Percentiles rank a stretch among this genome's conserved stretches.
Evolutionary conservation across 768 basidiomycete genomes (phyloP).

Genomic region (Boletus sp.): DNA sequence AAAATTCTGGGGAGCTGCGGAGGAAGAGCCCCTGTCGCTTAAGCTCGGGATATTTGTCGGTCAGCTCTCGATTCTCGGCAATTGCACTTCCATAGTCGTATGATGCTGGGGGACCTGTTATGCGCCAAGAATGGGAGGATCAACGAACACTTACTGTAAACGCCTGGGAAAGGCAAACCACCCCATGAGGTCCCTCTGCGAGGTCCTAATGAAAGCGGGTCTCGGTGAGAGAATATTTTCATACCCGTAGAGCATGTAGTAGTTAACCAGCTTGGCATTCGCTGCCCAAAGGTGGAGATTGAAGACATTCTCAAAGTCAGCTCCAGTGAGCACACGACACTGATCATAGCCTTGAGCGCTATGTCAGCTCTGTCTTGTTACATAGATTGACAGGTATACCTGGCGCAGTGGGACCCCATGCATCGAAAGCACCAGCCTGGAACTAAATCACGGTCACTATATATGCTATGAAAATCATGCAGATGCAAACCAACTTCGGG

Average conservation of each 20-base stretch:
- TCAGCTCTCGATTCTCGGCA: constrained; percentile 63
- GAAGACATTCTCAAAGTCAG: constrained; percentile 78
- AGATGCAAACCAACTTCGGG: constrained; percentile 50
- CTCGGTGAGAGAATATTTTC: constrained; percentile 4
- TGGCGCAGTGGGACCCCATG: constrained; percentile 76
- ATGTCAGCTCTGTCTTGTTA: neutral
- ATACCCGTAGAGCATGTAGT: constrained; percentile 84
- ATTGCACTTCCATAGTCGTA: constrained; percentile 82
- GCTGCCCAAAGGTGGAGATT: constrained; percentile 75
- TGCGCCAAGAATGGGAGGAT: neutral
- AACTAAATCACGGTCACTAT: constrained; percentile 39
- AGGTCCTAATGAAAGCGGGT: neutral
- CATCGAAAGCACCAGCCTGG: constrained; percentile 77
- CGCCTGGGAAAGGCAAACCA: constrained; percentile 73
- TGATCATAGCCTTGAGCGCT: constrained; percentile 51
- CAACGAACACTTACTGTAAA: constrained; percentile 46
- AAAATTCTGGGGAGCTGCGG: constrained; percentile 74
- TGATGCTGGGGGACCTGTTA: constrained; percentile 38
- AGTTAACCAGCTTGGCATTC: constrained; percentile 79
- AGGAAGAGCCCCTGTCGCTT: constrained; percentile 79
- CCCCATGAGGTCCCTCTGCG: constrained; percentile 84
- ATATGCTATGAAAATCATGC: constrained; percentile 1
- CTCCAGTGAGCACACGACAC: constrained; percentile 66
- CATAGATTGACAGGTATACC: constrained; percentile 34
- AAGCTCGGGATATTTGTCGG: constrained; percentile 70